These are phyloP conservation scores for Pichia gijzeniarum DNA, from an alignment of 805 yeast genomes.

Conservation along the genomic window DNA sequence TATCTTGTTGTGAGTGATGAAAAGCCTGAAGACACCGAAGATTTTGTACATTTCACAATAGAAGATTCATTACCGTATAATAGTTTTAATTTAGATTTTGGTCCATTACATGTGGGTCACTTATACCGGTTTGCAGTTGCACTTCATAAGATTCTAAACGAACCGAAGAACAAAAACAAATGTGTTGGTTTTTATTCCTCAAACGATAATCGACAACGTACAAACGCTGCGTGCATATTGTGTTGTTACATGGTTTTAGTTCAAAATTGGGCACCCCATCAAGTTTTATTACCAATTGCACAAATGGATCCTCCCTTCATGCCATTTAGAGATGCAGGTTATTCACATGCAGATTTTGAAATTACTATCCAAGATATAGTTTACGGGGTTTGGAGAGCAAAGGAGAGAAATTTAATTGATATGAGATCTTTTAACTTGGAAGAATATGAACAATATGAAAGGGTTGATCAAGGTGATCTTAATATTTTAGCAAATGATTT, in stretches of 20 bases:
- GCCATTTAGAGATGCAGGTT: conserved; percentile 96
- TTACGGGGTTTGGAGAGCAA: conserved; percentile 96
- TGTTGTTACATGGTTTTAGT: conserved; percentile 93
- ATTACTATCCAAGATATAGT: conserved; percentile 91
- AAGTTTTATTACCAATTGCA: conserved; percentile 88
- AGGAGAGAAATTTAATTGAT: conserved; percentile 84
- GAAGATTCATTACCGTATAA: conserved; percentile 91
- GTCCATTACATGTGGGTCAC: conserved; percentile 91
- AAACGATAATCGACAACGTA: conserved; percentile 70
- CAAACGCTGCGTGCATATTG: conserved; percentile 90
- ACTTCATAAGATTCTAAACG: conserved; percentile 85
- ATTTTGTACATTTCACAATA: conserved; percentile 79
- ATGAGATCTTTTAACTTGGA: conserved; percentile 82
- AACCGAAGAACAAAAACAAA: conserved; percentile 72
- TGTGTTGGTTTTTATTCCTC: conserved; percentile 89
- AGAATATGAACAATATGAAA: conserved; percentile 88
- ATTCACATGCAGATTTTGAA: conserved; percentile 90
- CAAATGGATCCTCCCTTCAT: conserved; percentile 91
- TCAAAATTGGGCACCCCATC: conserved; percentile 98
- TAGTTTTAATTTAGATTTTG: conserved; percentile 93
- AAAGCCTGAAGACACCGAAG: conserved; percentile 69
- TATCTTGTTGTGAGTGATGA: conserved; percentile 86
- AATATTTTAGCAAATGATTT: conserved; percentile 88
- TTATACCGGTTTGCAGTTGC: conserved; percentile 92
- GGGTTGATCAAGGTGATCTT: conserved; percentile 96